Conservation (phyloP, 306 rosid species). For the Gynostemma pentaphyllum region DNA sequence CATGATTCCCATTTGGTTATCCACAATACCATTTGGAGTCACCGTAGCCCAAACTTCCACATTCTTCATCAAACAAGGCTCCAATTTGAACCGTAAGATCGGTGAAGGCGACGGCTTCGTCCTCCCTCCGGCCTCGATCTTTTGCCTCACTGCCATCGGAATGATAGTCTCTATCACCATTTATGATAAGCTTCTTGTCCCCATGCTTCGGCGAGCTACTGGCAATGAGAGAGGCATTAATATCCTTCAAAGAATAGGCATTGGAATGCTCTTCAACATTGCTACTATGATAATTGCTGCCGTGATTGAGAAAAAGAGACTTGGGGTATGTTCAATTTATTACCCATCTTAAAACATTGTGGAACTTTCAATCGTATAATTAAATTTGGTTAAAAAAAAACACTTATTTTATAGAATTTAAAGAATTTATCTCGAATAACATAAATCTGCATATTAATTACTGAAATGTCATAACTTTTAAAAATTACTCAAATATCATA, state of each 20-base stretch:
- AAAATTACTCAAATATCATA: too few relatives aligned
- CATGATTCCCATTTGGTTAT: conserved; percentile 81
- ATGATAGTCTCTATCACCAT: conserved; percentile 39
- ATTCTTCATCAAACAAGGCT: conserved; percentile 48
- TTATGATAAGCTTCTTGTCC: conserved; percentile 39
- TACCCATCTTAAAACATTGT: too few relatives aligned
- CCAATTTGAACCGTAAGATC: conserved; percentile 27
- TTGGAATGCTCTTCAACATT: conserved; percentile 39
- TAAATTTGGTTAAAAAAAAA: too few relatives aligned
- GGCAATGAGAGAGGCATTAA: conserved; percentile 58
- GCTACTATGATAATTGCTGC: conserved; percentile 39
- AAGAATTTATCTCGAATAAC: too few relatives aligned
- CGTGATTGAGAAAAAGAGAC: conserved; percentile 30
- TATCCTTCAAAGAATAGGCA: conserved; percentile 47
- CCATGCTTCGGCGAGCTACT: conserved; percentile 25
- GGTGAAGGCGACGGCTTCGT: conserved; percentile 12
- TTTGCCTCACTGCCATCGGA: conserved; percentile 31
- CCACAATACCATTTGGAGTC: conserved; percentile 71
- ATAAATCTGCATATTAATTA: too few relatives aligned
- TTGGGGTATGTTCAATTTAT: neutral
- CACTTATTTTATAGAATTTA: too few relatives aligned
- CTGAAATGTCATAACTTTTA: too few relatives aligned
- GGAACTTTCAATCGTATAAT: too few relatives aligned
- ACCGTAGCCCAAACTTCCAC: conserved; percentile 48
- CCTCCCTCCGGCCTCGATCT: conserved; percentile 43